Evolutionary conservation across 805 yeast genomes (phyloP).

Genomic region (Metschnikowia koreensis): DNA sequence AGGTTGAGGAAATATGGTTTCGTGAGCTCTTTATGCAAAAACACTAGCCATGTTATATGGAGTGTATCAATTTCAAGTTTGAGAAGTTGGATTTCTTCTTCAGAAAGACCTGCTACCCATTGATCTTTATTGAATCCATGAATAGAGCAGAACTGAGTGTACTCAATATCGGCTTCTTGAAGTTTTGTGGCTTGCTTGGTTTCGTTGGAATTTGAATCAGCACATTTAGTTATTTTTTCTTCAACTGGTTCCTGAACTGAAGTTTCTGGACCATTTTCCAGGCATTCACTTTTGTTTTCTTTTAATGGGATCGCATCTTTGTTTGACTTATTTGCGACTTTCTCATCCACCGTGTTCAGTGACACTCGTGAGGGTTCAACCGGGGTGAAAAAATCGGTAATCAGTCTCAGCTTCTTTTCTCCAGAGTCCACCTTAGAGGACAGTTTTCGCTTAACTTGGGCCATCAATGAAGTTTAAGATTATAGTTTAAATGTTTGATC

Average conservation of each 20-base stretch:
- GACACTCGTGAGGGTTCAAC: background rate
- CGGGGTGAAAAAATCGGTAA: constrained; percentile 18
- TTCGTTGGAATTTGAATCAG: background rate
- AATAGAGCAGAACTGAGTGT: background rate
- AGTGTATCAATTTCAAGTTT: constrained; percentile 66
- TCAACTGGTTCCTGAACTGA: background rate
- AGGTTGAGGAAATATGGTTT: constrained; percentile 81
- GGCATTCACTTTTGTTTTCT: background rate
- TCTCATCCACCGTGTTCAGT: background rate
- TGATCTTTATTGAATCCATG: constrained; percentile 45
- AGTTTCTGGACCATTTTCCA: background rate
- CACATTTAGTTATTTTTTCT: too few relatives aligned
- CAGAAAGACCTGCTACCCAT: constrained; percentile 50
- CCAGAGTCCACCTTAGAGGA: background rate
- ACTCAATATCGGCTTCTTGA: background rate
- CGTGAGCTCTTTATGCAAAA: constrained; percentile 66
- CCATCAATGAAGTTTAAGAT: constrained; percentile 2
- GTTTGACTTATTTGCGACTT: background rate
- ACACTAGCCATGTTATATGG: constrained; percentile 75
- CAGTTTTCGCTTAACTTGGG: constrained; percentile 6
- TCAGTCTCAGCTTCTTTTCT: constrained; percentile 12
- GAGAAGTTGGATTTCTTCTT: constrained; percentile 52
- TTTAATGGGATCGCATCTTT: background rate
- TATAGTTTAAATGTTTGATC: background rate
- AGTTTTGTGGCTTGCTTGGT: background rate